These are phyloP conservation scores for Coriolopsis trogii DNA, from an alignment of 1,284 basidiomycete species.

Conservation along the genomic window DNA sequence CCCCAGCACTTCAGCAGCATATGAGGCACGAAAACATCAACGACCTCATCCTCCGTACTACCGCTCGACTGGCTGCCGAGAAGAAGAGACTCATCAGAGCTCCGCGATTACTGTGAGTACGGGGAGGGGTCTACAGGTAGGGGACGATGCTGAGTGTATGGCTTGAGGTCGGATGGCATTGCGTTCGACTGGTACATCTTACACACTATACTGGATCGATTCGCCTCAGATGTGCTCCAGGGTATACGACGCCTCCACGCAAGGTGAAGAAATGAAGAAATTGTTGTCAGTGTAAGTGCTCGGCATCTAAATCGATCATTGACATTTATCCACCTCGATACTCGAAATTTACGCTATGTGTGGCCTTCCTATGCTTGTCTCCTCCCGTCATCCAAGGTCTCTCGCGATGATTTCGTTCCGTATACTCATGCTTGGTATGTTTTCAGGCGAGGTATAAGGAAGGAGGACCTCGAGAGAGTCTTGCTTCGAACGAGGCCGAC, in stretches of 20 bases:
- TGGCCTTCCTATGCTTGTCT: too few species aligned
- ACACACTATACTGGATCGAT: neutral
- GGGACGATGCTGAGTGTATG: slow-evolving; percentile 1
- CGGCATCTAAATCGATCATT: too few species aligned
- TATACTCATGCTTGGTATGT: neutral
- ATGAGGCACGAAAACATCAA: slow-evolving; percentile 17
- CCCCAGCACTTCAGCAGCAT: neutral
- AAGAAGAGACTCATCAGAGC: slow-evolving; percentile 26
- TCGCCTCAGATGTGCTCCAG: slow-evolving; percentile 3
- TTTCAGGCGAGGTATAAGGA: slow-evolving; percentile 16
- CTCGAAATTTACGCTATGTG: too few species aligned
- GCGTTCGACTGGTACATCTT: slow-evolving; percentile 29
- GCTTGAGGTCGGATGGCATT: slow-evolving; percentile 22
- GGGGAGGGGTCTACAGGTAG: neutral
- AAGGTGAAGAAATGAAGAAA: slow-evolving; percentile 13
- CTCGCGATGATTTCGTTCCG: neutral
- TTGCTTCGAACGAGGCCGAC: slow-evolving; percentile 12
- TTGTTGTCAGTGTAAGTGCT: slow-evolving; percentile 23
- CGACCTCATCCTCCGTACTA: slow-evolving; percentile 21
- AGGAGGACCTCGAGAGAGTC: slow-evolving; percentile 15
- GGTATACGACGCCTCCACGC: slow-evolving; percentile 21
- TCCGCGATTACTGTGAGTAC: slow-evolving; percentile 26
- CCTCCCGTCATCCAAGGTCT: too few species aligned
- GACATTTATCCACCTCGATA: too few species aligned
- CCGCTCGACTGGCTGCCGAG: slow-evolving; percentile 15